These are phyloP conservation scores for Elsinoe arachidis DNA, from an alignment of 2,329 filamentous ascomycete genomes.

Conservation along the genomic window DNA sequence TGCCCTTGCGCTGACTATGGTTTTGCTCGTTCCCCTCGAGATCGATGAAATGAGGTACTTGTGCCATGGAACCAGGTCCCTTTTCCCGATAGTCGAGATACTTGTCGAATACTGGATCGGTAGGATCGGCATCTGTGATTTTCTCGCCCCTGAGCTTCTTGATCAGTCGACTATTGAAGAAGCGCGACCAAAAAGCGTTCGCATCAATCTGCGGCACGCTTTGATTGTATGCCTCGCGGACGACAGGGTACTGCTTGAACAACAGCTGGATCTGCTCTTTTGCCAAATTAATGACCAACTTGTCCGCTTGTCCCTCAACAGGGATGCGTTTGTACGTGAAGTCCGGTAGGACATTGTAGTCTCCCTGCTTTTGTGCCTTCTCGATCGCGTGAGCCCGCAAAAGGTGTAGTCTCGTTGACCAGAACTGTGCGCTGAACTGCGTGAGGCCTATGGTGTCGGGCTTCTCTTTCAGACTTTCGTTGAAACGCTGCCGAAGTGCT, in stretches of 20 bases:
- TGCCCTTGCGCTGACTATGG: conserved; percentile 77
- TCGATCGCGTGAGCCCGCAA: conserved; percentile 88
- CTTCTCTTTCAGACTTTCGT: conserved; percentile 74
- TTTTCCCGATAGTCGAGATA: conserved; percentile 64
- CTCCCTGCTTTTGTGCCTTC: conserved; percentile 72
- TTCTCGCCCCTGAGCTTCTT: conserved; percentile 89
- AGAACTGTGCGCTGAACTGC: conserved; percentile 87
- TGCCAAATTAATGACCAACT: conserved; percentile 72
- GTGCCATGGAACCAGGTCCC: conserved; percentile 44
- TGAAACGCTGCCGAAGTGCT: conserved; percentile 71
- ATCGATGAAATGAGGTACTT: conserved; percentile 83
- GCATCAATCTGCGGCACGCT: conserved; percentile 65
- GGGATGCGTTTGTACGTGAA: conserved; percentile 50
- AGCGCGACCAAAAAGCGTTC: conserved; percentile 85
- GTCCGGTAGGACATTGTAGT: conserved; percentile 87
- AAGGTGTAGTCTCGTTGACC: conserved; percentile 78
- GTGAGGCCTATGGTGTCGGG: conserved; percentile 71
- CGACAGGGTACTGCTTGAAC: conserved; percentile 83
- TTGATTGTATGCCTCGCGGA: conserved; percentile 86
- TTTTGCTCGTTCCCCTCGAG: conserved; percentile 93
- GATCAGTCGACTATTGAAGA: conserved; percentile 83
- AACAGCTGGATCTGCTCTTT: conserved; percentile 90
- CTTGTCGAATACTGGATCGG: conserved; percentile 73
- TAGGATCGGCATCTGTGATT: conserved; percentile 65
- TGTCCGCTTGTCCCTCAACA: conserved; percentile 51